Percentiles rank a stretch among this genome's conserved stretches.
phyloP scores from a whole-genome alignment of 2,329 filamentous ascomycete species.

The Pseudopithomyces maydicus region DNA sequence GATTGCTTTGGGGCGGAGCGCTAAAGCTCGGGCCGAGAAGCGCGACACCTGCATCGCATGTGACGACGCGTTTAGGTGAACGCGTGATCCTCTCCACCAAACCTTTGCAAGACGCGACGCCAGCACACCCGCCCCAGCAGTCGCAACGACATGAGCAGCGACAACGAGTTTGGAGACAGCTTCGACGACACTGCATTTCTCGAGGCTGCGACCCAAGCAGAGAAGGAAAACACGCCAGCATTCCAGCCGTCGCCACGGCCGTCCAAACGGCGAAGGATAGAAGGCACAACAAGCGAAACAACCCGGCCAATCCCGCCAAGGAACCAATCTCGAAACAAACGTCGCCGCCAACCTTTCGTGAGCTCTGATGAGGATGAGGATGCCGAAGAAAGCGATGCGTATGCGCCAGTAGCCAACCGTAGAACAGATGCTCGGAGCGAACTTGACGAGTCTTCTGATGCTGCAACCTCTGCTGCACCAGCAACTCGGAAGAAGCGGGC shows the following conservation, averaged over 20 bases:
- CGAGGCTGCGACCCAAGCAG: slow-evolving; percentile 61
- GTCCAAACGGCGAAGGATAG: slow-evolving; percentile 43
- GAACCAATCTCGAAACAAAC: slow-evolving; percentile 16
- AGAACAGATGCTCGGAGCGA: slow-evolving; percentile 16
- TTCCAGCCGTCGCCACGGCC: slow-evolving; percentile 42
- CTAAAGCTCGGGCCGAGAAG: slow-evolving; percentile 28
- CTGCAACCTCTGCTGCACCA: slow-evolving; percentile 13
- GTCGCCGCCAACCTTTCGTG: slow-evolving; percentile 28
- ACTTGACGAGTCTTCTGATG: slow-evolving; percentile 11
- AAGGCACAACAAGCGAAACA: slow-evolving; percentile 27
- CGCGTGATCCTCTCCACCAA: slow-evolving; percentile 16
- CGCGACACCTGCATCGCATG: slow-evolving; percentile 22
- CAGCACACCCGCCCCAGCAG: slow-evolving; percentile 14
- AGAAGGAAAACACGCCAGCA: slow-evolving; percentile 35
- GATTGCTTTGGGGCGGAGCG: slow-evolving; percentile 16
- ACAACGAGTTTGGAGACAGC: slow-evolving; percentile 68
- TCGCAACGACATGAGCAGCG: slow-evolving; percentile 37
- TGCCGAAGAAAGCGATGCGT: slow-evolving; percentile 14
- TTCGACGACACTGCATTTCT: slow-evolving; percentile 71
- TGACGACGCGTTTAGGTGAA: not conserved
- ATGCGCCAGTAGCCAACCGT: slow-evolving; percentile 7
- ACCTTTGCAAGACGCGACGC: not conserved
- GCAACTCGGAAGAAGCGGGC: slow-evolving; percentile 20
- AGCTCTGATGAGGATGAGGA: slow-evolving; percentile 33
- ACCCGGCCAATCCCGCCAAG: slow-evolving; percentile 27